These are phyloP conservation scores for Candida nanaspora DNA, from an alignment of 805 yeast genomes.

Conservation along the genomic window DNA sequence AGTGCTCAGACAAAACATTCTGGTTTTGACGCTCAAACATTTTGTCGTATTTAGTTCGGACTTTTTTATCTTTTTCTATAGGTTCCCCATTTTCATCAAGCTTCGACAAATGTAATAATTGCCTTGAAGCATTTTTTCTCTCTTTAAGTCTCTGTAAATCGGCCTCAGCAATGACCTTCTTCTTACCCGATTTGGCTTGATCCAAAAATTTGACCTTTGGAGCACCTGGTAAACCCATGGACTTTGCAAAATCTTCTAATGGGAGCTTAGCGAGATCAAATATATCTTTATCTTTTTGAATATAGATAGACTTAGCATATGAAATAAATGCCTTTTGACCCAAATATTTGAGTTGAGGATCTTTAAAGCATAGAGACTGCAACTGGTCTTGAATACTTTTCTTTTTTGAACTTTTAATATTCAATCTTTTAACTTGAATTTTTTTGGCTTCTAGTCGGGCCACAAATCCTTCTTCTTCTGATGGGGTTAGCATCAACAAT, in stretches of 20 bases:
- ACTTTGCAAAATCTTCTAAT: conserved; percentile 74
- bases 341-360: conserved; percentile 84
- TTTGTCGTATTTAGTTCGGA: conserved; percentile 84
- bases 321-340: conserved; percentile 96
- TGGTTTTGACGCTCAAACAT: conserved; percentile 96
- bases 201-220: conserved; percentile 78
- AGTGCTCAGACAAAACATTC: conserved; percentile 84
- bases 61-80: conserved; percentile 34
- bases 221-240: conserved; percentile 92
- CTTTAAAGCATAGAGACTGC: conserved; percentile 85
- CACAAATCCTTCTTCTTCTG: conserved; percentile 74
- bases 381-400: conserved; percentile 74
- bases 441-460: conserved; percentile 52
- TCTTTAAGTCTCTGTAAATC: conserved; percentile 47
- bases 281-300: conserved; percentile 82
- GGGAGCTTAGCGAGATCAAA: conserved; percentile 76
- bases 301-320: conserved; percentile 74
- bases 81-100: conserved; percentile 60
- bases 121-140: conserved; percentile 75
- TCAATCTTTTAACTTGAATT: conserved; percentile 66
- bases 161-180: conserved; percentile 19
- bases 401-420: conserved; percentile 65
- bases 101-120: conserved; percentile 48
- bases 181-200: conserved; percentile 33
- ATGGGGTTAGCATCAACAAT: conserved; percentile 72